These are phyloP conservation scores for Aphanomyces stellatus DNA, from an alignment of 352 stramenopile genomes.

Conservation along the genomic window DNA sequence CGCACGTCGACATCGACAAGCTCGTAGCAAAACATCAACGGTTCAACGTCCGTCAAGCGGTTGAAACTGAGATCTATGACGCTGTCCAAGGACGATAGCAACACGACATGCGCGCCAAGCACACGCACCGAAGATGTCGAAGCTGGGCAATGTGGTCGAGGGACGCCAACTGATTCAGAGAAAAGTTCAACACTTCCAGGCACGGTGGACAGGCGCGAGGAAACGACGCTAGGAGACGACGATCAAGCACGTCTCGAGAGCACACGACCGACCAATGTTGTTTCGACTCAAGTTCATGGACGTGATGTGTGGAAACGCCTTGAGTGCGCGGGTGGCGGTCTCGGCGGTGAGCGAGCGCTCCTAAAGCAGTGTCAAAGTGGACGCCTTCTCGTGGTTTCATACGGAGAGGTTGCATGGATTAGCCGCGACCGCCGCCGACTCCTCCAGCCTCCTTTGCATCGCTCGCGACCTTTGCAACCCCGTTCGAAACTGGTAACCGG, in stretches of 20 bases:
- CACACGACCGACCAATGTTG: background rate
- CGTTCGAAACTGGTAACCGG: too few species aligned
- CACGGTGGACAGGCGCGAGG: background rate
- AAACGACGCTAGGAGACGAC: background rate
- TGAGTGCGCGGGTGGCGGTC: background rate
- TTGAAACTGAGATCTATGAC: slow-evolving; percentile 12
- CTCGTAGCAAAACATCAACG: background rate
- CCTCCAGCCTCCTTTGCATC: background rate
- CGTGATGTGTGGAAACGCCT: background rate
- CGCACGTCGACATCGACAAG: background rate
- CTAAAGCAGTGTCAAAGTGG: background rate
- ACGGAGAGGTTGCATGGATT: background rate
- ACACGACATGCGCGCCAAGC: background rate
- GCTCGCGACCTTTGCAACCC: background rate
- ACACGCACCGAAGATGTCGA: background rate
- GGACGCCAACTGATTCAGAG: background rate
- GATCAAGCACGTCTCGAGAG: too few species aligned
- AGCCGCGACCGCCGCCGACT: too few species aligned
- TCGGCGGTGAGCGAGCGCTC: slow-evolving; percentile 4
- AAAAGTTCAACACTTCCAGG: background rate
- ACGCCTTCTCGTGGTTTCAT: background rate
- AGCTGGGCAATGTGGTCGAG: background rate
- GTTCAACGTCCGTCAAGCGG: background rate
- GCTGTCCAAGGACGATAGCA: background rate
- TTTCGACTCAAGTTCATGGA: background rate